Evolutionary conservation across 768 basidiomycete genomes (phyloP).

Genomic region (Mycena vulgaris): DNA sequence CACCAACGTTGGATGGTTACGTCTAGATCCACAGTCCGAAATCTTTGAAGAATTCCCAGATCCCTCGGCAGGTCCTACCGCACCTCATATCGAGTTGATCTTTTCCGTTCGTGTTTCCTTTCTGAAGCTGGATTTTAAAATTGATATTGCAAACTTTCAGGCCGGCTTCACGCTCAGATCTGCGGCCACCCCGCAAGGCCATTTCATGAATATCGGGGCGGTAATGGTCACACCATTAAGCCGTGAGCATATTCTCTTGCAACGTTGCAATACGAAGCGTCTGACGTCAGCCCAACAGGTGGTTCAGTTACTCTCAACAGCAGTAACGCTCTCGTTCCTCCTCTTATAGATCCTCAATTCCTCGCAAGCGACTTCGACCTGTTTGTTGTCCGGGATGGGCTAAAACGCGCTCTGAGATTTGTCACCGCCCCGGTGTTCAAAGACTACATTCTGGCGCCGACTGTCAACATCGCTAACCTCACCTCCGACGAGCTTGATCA

Average conservation of each 20-base stretch:
- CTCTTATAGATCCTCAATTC: slow-evolving; percentile 46
- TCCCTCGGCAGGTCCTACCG: slow-evolving; percentile 42
- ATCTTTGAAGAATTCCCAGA: slow-evolving; percentile 30
- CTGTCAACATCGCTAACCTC: neutral
- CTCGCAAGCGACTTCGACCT: slow-evolving; percentile 33
- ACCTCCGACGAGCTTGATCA: slow-evolving; percentile 25
- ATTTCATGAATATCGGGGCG: neutral
- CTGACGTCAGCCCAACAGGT: slow-evolving; percentile 16
- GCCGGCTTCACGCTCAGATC: neutral
- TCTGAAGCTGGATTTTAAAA: too few relatives aligned
- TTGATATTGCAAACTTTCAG: too few relatives aligned
- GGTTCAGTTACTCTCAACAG: slow-evolving; percentile 46
- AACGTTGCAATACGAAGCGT: neutral
- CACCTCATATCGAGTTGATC: slow-evolving; percentile 42
- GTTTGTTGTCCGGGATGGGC: slow-evolving; percentile 42
- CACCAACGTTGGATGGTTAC: slow-evolving; percentile 38
- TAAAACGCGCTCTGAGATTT: slow-evolving; percentile 31
- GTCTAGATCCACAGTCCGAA: slow-evolving; percentile 28
- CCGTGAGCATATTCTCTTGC: neutral
- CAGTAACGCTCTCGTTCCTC: slow-evolving; percentile 43
- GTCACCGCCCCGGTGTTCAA: slow-evolving; percentile 32
- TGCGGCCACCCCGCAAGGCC: neutral
- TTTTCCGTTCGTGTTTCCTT: neutral
- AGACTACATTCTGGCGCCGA: slow-evolving; percentile 30
- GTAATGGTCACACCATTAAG: slow-evolving; percentile 2